These are phyloP conservation scores for Camellia lanceoleosa DNA, from an alignment of 148 eudicot genomes.

Conservation along the genomic window DNA sequence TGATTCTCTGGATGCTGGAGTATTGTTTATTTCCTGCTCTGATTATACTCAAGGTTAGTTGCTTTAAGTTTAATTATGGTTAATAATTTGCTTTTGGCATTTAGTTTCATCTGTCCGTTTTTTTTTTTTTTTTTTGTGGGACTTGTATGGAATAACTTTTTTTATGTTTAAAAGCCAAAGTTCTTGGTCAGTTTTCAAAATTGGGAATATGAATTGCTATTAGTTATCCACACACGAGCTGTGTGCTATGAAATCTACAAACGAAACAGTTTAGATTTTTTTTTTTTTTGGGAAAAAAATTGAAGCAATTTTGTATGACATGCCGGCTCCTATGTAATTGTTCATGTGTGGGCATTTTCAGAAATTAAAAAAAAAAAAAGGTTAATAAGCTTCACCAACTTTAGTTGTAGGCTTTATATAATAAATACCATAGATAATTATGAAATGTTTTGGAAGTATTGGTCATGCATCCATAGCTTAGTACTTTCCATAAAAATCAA, in stretches of 20 bases:
- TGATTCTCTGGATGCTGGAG: not conserved
- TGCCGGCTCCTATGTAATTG: no score
- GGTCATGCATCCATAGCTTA: not conserved
- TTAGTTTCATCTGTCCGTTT: not conserved
- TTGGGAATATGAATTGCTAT: not conserved
- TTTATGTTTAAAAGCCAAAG: not conserved
- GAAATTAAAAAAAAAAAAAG: no score
- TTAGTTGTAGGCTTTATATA: not conserved
- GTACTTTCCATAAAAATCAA: not conserved
- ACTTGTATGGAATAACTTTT: not conserved
- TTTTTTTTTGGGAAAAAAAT: no score
- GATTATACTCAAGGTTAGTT: conserved; percentile 21
- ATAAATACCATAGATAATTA: not conserved
- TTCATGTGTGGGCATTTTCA: not conserved
- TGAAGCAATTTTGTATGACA: no score
- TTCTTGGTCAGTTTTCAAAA: not conserved
- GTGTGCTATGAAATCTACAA: no score
- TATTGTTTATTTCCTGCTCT: conserved; percentile 12
- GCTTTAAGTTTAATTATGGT: not conserved
- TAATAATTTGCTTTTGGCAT: conserved; percentile 3
- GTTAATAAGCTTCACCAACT: not conserved
- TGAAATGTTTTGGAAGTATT: not conserved
- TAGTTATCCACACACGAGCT: no score
- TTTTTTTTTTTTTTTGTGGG: not conserved
- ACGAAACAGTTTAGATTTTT: no score